Base-by-base conservation (phyloP, 305 asterid species). In the Fraxinus baroniana region DNA sequence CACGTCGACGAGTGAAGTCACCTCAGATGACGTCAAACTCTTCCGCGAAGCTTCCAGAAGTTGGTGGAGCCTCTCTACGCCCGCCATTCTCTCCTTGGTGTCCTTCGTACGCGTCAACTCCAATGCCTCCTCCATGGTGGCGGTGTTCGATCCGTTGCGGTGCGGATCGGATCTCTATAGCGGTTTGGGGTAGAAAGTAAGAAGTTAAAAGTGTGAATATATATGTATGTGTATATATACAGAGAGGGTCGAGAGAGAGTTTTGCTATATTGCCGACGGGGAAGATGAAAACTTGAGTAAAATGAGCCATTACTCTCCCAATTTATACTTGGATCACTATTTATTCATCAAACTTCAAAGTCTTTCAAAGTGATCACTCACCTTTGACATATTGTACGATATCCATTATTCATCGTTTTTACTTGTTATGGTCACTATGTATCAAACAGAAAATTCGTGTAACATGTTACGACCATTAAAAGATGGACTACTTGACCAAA, bases 51-150 rank as follows among this genome's bases (percentile, higher is more conserved):
- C 92, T 92, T 96, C 99, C 66, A 96, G 95, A n/a, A 91, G 96
- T 82, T 96, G 91, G 89, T 96, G 94, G 81, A 96, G 97, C 76
- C 93, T 93, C 90, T 95, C 99, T 64, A 94, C 99, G 17, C 97
- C 98, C 2, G 99, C 98, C 99, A 95, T 94, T 87, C 99, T 89
- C 88, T 95, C 97, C 90, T 95, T 95, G 30, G 99, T 95, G 88
- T 95, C 99, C 93, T 95, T 95, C 15, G 97, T 94, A 78, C 97
- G 97, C 86, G 93, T 93, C 89, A 91, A 85, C 84, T 94, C 99
- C 80, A 96, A 82, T 68, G 98, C 99, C 92, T 89, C 98, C 93
- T 96, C 99, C 99, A 96, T 96, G 46, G 79, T 49, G 83, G 84
- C 84, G 41, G 70, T 82, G 28, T 80, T 35, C 36, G 37, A 66